These are phyloP conservation scores for Darksidea phi DNA, from an alignment of 495 filamentous ascomycete genomes.

Conservation along the genomic window DNA sequence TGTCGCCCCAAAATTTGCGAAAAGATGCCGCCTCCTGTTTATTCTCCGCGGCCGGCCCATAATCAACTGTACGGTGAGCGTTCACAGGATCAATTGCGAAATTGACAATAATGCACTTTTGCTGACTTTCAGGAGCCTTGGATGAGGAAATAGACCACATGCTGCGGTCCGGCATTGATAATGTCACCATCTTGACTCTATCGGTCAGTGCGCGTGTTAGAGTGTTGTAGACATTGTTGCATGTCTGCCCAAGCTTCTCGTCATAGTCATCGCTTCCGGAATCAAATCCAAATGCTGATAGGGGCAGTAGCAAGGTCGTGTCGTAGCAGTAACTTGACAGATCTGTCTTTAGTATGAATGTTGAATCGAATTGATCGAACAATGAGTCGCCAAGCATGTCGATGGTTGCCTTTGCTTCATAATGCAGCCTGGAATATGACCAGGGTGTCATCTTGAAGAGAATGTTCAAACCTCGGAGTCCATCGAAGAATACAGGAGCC, in stretches of 20 bases:
- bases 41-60: constrained; percentile 79
- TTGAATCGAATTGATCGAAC: constrained; percentile 75
- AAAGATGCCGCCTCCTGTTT: constrained; percentile 66
- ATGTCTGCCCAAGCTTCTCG: constrained; percentile 3
- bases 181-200: constrained; percentile 61
- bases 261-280: constrained; percentile 6
- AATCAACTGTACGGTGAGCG: constrained; percentile 71
- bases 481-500: constrained; percentile 63
- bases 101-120: constrained; percentile 55
- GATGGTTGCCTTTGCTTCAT: constrained; percentile 69
- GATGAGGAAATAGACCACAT: constrained; percentile 40
- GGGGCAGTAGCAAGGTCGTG: constrained; percentile 46
- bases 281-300: constrained; percentile 5
- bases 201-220: constrained; percentile 71
- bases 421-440: constrained; percentile 69
- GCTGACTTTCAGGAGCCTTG: constrained; percentile 28
- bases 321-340: constrained; percentile 72
- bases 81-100: constrained; percentile 71
- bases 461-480: constrained; percentile 69
- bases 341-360: constrained; percentile 74
- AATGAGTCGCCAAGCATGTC: constrained; percentile 70
- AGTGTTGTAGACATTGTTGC: constrained; percentile 50
- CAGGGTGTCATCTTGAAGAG: constrained; percentile 88
- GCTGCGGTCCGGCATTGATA: constrained; percentile 26
- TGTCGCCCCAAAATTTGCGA: constrained; percentile 74